These are phyloP conservation scores for Macadamia integrifolia DNA, from an alignment of 164 flowering plant species.

Conservation along the genomic window DNA sequence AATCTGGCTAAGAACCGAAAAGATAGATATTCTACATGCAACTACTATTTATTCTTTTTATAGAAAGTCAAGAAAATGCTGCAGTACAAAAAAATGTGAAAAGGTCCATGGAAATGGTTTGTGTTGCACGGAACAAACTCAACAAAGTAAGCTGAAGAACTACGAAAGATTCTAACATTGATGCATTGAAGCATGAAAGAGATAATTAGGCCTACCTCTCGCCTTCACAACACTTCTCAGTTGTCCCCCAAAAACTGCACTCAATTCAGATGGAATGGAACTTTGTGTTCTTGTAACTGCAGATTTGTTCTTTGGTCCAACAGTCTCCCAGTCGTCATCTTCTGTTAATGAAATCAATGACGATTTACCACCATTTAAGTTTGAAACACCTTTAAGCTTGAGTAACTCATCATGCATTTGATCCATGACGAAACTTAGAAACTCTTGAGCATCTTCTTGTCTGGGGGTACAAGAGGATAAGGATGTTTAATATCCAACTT, in stretches of 20 bases:
- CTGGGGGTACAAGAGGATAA: slow-evolving; percentile 26
- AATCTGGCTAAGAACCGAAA: too few species aligned
- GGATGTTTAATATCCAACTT: not conserved
- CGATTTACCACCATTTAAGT: slow-evolving; percentile 26
- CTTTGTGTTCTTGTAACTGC: slow-evolving; percentile 90
- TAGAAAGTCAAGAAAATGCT: too few species aligned
- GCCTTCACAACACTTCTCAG: slow-evolving; percentile 88
- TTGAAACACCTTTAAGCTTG: slow-evolving; percentile 54
- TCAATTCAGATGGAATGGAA: slow-evolving; percentile 71
- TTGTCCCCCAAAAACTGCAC: slow-evolving; percentile 90
- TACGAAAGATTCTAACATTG: not conserved
- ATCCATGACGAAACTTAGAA: slow-evolving; percentile 83
- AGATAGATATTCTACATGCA: too few species aligned
- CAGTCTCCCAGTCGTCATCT: slow-evolving; percentile 98
- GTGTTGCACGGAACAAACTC: too few species aligned
- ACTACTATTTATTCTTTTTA: too few species aligned
- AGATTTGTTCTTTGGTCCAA: slow-evolving; percentile 92
- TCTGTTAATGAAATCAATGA: slow-evolving; percentile 58
- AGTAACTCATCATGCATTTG: slow-evolving; percentile 91
- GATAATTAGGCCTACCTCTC: slow-evolving; percentile 41
- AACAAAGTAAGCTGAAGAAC: too few species aligned
- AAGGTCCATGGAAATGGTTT: too few species aligned
- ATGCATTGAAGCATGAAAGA: not conserved
- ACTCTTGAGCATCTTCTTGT: slow-evolving; percentile 99
- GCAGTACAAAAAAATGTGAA: too few species aligned